Base-by-base conservation (phyloP, 192 early-diverging fungal genomes). In the Backusella psychrophila region DNA sequence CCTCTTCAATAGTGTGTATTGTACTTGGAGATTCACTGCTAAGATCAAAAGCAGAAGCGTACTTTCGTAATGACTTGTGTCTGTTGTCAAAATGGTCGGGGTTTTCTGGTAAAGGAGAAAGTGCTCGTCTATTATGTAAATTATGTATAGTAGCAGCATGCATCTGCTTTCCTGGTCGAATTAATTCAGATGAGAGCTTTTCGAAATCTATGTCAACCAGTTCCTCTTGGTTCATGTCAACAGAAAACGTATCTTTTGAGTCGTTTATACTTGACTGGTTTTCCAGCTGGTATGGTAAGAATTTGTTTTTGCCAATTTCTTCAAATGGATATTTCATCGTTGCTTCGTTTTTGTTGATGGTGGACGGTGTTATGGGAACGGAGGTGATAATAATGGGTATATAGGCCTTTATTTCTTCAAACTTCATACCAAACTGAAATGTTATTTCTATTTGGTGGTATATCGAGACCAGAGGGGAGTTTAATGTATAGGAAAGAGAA, bases 341-440 rank as follows among this genome's bases (percentile, higher is more conserved):
- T 31, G 66, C 29, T 21, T 75, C 74, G 14, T 68, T 31, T 38
- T 31, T 2, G 1, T n/a, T 8, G n/a, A 68, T 6, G 0, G 34
- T 49, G 8, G 38, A 36, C 12, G 68, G 12, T 31, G 75, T 35
- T 15, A 14, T 17, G 0, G 80, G 75, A 38, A 77, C 46, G 3
- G 80, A 81, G 14, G 75, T 68, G n/a, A 81, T 26, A 36, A 77
- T 74, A 29, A 81, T 70, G 46, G 80, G 80, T 69, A 81, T 68
- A 33, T 77, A 72, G 21, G 72, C 76, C 31, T 73, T 77, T 29
- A 81, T 74, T 23, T 77, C 73, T 65, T 81, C 80, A 21, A 73
- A 77, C n/a, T 66, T 73, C 49, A 77, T 65, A 19, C 66, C 72
- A 63, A 81, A 77, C 33, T 73, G 72, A 21, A 81, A 68, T 12